Conservation (phyloP, 1,139 yeast species). For the Hyphopichia buzzinii region DNA sequence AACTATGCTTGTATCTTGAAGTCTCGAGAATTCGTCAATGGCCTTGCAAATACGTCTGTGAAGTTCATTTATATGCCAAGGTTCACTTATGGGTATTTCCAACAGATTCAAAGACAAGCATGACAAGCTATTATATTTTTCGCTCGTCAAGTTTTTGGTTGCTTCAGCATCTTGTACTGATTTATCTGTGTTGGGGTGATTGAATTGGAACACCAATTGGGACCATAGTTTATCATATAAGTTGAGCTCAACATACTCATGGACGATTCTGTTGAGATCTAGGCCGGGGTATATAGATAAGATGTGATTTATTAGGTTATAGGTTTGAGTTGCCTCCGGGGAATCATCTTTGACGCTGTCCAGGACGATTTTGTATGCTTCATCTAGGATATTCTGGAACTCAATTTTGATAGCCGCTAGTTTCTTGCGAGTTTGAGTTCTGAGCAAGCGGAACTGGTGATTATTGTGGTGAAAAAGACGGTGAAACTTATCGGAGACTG, state of each 20-base stretch:
- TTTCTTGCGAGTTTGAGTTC: constrained; percentile 29
- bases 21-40: constrained; percentile 48
- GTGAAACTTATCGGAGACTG: constrained; percentile 47
- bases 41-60: constrained; percentile 56
- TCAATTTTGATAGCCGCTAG: constrained; percentile 28
- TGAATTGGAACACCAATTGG: constrained; percentile 40
- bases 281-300: constrained; percentile 40
- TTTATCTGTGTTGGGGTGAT: constrained; percentile 26
- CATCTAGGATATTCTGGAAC: constrained; percentile 34
- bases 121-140: constrained; percentile 42
- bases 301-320: constrained; percentile 30
- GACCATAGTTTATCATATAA: constrained; percentile 67
- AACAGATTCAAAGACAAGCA: constrained; percentile 70
- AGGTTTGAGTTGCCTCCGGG: constrained; percentile 37
- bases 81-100: constrained; percentile 50
- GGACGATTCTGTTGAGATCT: constrained; percentile 56
- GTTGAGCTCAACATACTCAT: constrained; percentile 68
- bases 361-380: constrained; percentile 40
- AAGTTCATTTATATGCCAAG: constrained; percentile 39
- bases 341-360: constrained; percentile 37
- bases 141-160: constrained; percentile 24
- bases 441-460: constrained; percentile 28
- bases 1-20: constrained; percentile 44
- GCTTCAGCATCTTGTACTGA: constrained; percentile 24
- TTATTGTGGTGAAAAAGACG: constrained; percentile 46